phyloP scores from a whole-genome alignment of 108 stramenopile genomes.

The Discostella pseudostelligera region DNA sequence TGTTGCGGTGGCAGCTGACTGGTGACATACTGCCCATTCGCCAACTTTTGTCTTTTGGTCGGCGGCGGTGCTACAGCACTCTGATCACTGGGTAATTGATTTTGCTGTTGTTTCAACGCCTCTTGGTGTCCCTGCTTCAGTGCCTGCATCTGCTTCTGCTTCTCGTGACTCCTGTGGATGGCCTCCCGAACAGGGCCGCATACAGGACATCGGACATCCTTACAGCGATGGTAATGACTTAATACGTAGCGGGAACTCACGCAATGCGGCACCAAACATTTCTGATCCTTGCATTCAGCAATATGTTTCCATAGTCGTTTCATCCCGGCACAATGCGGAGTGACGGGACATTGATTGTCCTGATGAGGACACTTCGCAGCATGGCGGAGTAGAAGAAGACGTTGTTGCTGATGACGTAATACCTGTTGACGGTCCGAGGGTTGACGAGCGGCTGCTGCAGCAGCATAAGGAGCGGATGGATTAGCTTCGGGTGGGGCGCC shows the following conservation, averaged over 20 bases:
- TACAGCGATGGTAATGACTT: constrained; percentile 98
- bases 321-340: constrained; percentile 98
- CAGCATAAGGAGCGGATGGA: constrained; percentile 31
- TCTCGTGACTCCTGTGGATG: constrained; percentile 94
- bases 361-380: constrained; percentile 98
- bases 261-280: constrained; percentile 96
- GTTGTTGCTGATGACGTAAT: constrained; percentile 98
- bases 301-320: constrained; percentile 98
- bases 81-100: constrained; percentile 29
- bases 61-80: constrained; percentile 27
- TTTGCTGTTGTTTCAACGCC: constrained; percentile 68
- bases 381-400: constrained; percentile 94
- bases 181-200: constrained; percentile 98
- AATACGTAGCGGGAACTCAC: constrained; percentile 97
- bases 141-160: constrained; percentile 91
- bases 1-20: constrained; percentile 23
- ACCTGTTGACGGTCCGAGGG: constrained; percentile 92
- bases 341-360: constrained; percentile 91
- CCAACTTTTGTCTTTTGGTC: constrained; percentile 31
- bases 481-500: constrained; percentile 3
- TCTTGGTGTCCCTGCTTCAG: constrained; percentile 80
- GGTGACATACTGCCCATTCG: constrained; percentile 31
- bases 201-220: constrained; percentile 96
- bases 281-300: constrained; percentile 97
- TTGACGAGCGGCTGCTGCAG: constrained; percentile 34